Conservation (phyloP, 768 basidiomycete species). For the Tricholomella constricta region DNA sequence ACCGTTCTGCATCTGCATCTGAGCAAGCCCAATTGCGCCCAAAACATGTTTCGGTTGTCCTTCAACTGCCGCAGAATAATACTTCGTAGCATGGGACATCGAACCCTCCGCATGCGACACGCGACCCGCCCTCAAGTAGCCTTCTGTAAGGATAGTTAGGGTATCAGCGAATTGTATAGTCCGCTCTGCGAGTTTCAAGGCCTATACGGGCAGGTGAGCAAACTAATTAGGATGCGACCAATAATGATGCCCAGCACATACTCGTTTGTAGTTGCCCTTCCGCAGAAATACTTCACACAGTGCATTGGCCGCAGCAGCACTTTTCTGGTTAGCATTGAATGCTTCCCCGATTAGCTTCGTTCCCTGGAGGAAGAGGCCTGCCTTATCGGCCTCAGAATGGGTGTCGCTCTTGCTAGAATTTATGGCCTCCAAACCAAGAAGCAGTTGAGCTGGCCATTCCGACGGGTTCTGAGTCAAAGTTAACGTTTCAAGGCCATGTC, state of each 20-base stretch:
- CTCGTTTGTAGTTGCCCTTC: conserved; percentile 65
- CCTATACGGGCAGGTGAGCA: conserved; percentile 41
- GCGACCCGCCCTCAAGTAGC: conserved; percentile 82
- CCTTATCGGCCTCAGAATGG: conserved; percentile 63
- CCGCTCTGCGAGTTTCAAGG: conserved; percentile 90
- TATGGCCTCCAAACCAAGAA: conserved; percentile 84
- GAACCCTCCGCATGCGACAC: conserved; percentile 75
- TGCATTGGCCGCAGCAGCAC: conserved; percentile 81
- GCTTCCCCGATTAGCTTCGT: conserved; percentile 74
- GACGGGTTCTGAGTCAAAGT: conserved; percentile 59
- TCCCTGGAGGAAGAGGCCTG: conserved; percentile 60
- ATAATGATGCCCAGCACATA: conserved; percentile 28
- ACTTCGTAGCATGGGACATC: conserved; percentile 62
- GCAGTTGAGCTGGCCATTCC: conserved; percentile 77
- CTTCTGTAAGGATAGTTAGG: conserved; percentile 79
- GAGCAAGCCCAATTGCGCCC: conserved; percentile 83
- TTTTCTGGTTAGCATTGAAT: conserved; percentile 78
- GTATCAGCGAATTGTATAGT: conserved; percentile 95
- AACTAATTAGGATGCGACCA: background rate
- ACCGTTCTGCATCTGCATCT: conserved; percentile 87
- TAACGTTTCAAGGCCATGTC: background rate
- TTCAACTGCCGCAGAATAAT: conserved; percentile 68
- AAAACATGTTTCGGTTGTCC: conserved; percentile 74
- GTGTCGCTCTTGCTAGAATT: conserved; percentile 80
- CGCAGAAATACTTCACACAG: conserved; percentile 78